Percentiles rank a stretch among this genome's conserved stretches.
phyloP scores from a whole-genome alignment of 2,329 filamentous ascomycete genomes.

The Cytospora chrysosperma region DNA sequence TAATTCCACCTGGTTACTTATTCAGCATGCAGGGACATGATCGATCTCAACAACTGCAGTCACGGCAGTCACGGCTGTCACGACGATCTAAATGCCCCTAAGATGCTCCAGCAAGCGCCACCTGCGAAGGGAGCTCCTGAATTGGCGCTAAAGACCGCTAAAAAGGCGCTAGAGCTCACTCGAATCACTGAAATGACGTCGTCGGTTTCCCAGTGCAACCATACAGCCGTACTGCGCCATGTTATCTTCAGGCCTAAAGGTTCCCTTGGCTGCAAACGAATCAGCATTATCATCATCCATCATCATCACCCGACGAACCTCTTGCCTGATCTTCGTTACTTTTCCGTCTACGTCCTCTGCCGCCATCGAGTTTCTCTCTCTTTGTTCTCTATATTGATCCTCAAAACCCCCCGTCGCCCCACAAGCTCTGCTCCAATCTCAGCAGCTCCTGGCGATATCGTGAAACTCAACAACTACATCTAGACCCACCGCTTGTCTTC shows the following conservation, averaged over 20 bases:
- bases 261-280: slow-evolving; percentile 15
- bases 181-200: slow-evolving; percentile 13
- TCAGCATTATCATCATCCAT: slow-evolving; percentile 1
- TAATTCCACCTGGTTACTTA: background rate
- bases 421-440: background rate
- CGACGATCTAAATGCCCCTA: background rate
- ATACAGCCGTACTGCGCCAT: background rate
- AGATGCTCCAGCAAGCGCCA: background rate
- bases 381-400: background rate
- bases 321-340: slow-evolving; percentile 1
- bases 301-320: slow-evolving; percentile 2
- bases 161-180: slow-evolving; percentile 7
- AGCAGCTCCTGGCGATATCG: background rate
- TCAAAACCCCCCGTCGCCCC: background rate
- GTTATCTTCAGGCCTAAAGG: slow-evolving; percentile 2
- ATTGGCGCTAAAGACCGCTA: background rate
- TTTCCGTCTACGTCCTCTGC: slow-evolving; percentile 9
- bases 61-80: background rate
- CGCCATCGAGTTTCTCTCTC: slow-evolving; percentile 2
- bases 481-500: slow-evolving; percentile 5
- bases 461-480: background rate
- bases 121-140: slow-evolving; percentile 4
- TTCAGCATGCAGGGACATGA: background rate
- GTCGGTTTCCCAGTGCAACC: background rate
- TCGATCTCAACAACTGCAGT: background rate